These are phyloP conservation scores for Thecaphora frezii DNA, from an alignment of 1,284 basidiomycete genomes.

Conservation along the genomic window DNA sequence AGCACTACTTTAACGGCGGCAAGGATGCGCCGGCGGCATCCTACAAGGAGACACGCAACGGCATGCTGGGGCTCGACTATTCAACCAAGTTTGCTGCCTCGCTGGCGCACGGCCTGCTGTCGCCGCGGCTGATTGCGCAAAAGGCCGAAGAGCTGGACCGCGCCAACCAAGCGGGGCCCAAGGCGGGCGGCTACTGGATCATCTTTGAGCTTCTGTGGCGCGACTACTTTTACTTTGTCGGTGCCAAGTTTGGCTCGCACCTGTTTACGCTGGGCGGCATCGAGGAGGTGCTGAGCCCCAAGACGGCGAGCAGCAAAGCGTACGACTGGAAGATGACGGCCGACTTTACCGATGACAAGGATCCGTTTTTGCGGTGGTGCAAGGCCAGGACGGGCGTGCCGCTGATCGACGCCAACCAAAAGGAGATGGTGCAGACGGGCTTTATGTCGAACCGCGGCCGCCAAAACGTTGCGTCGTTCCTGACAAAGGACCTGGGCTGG, in stretches of 20 bases:
- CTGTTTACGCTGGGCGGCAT: constrained; percentile 48
- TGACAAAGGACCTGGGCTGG: constrained; percentile 48
- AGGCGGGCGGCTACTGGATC: constrained; percentile 50
- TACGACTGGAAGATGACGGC: constrained; percentile 36
- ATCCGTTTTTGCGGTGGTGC: constrained; percentile 41
- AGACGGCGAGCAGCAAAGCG: constrained; percentile 26
- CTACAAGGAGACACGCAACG: constrained; percentile 50
- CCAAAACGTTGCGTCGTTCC: constrained; percentile 46
- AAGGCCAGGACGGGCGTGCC: constrained; percentile 42
- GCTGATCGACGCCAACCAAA: constrained; percentile 51
- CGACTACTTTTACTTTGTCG: constrained; percentile 61
- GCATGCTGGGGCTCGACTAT: constrained; percentile 45
- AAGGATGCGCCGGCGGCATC: constrained; percentile 15
- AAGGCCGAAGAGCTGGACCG: constrained; percentile 32
- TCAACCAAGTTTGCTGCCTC: constrained; percentile 47
- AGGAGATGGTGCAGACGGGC: constrained; percentile 55
- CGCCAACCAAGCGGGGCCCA: constrained; percentile 4
- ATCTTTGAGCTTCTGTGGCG: constrained; percentile 52
- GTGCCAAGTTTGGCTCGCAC: constrained; percentile 38
- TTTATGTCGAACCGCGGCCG: constrained; percentile 64
- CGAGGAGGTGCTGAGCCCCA: constrained; percentile 31
- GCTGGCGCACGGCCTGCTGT: constrained; percentile 44
- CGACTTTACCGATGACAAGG: constrained; percentile 17
- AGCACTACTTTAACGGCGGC: constrained; percentile 36
- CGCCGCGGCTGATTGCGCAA: constrained; percentile 40